Base-by-base conservation (phyloP, 805 yeast genomes). In the Ogataea parapolymorpha region DNA sequence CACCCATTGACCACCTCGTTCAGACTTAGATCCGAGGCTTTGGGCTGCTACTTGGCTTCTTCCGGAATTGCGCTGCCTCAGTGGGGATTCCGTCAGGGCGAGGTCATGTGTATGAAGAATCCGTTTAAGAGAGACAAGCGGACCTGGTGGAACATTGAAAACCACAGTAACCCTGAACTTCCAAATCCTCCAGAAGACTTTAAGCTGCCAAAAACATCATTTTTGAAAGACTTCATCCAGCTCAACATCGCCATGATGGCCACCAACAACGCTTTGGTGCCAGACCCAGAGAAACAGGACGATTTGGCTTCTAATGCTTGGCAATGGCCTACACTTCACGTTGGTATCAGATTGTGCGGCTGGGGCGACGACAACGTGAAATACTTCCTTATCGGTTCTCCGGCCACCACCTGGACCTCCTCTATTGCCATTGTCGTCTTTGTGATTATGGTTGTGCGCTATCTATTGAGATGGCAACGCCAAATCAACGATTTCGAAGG, bases 11-110 rank as follows among this genome's bases (percentile, higher is more conserved):
- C 90, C 2, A 75, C 91, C 2, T 75, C 79, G 37, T 80, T 85
- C 66, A 74, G 95, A 62, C 66, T 85, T 30, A 77, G 68, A 49
- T 82, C 82, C 53, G 75, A 72, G 34, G 72, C 63, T 14, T 52
- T 85, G 45, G 87, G 84, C 10, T 85, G 95, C 61, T 85, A 85
- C 56, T 68, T 85, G 57, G 82, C 87, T n/a, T 81, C 86, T 26
- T 74, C 88, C 1, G 89, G 88, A 32, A 63, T 66, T 40, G 59
- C 79, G 4, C 74, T 79, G 50, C 95, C 95, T 12, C 74, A 77
- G 10, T 85, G 95, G 95, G 95, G 95, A 35, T 85, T 78, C 66
- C 79, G 79, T 56, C 95, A 85, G 63, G 82, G 85, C 37, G 99
- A 93, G 69, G 91, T 93, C 49, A 82, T 81, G 2, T 93, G 99